These are phyloP conservation scores for Pyrenophora tritici-repentis DNA, from an alignment of 2,329 filamentous ascomycete species.

Conservation along the genomic window DNA sequence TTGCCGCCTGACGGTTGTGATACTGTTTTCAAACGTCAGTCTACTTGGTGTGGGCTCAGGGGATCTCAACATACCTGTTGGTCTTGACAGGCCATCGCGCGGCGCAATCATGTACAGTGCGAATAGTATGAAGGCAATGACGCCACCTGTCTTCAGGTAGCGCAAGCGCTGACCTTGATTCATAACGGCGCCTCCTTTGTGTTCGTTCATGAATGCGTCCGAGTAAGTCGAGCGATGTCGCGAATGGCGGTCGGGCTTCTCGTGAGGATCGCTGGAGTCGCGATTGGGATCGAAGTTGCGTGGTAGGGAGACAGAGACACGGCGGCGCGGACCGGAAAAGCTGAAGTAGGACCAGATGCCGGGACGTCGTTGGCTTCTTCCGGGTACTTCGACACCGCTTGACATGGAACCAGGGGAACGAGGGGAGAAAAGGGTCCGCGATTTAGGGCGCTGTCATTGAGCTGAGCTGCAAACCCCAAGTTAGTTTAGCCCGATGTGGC, in stretches of 20 bases:
- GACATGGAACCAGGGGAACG: constrained; percentile 54
- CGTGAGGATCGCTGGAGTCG: constrained; percentile 51
- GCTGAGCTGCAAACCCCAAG: constrained; percentile 17
- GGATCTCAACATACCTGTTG: constrained; percentile 25
- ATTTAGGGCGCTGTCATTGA: constrained; percentile 29
- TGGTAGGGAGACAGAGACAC: constrained; percentile 58
- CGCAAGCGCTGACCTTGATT: constrained; percentile 65
- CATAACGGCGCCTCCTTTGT: constrained; percentile 59
- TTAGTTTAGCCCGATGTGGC: constrained; percentile 20
- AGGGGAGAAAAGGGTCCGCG: constrained; percentile 26
- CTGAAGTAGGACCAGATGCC: constrained; percentile 60
- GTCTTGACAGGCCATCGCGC: constrained; percentile 34
- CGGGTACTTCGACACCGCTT: constrained; percentile 56
- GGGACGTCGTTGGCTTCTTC: constrained; percentile 50
- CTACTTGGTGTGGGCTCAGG: no score
- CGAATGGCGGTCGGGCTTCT: constrained; percentile 53
- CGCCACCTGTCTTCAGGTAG: constrained; percentile 65
- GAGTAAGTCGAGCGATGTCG: constrained; percentile 42
- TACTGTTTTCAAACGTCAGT: constrained; percentile 14
- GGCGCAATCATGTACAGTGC: constrained; percentile 63
- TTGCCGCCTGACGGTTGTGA: constrained; percentile 45
- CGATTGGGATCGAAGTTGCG: constrained; percentile 40
- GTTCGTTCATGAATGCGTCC: constrained; percentile 50
- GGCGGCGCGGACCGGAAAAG: constrained; percentile 56
- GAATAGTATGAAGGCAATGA: constrained; percentile 62